phyloP scores from a whole-genome alignment of 495 filamentous ascomycete species.

The Hamigera avellanea region DNA sequence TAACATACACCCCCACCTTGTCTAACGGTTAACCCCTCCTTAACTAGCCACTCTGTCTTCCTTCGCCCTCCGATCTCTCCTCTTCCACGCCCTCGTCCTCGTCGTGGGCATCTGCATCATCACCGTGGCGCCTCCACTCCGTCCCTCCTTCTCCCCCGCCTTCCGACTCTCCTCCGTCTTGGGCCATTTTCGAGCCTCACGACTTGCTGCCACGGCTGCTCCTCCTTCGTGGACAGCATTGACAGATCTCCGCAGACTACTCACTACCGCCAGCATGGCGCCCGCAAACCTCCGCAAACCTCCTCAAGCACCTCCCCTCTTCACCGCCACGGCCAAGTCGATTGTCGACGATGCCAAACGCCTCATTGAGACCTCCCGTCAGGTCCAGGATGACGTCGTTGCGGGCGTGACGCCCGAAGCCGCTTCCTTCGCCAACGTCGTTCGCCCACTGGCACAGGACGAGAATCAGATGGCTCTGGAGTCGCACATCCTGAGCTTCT shows the following conservation, averaged over 20 bases:
- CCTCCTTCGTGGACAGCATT: conserved; percentile 4
- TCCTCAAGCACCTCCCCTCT: conserved; percentile 75
- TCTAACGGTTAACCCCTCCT: not conserved
- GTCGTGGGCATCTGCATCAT: conserved; percentile 43
- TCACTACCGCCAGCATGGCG: conserved; percentile 58
- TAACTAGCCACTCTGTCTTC: conserved; percentile 5
- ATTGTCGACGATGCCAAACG: conserved; percentile 67
- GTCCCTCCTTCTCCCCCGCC: conserved; percentile 34
- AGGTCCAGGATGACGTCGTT: conserved; percentile 64
- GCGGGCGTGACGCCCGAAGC: conserved; percentile 49
- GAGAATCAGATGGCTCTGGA: conserved; percentile 53
- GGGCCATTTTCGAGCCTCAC: conserved; percentile 43
- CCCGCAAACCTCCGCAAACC: conserved; percentile 52
- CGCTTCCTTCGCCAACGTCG: conserved; percentile 54
- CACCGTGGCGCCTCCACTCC: conserved; percentile 69
- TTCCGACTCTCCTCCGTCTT: conserved; percentile 43
- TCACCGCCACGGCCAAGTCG: conserved; percentile 69
- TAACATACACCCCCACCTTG: not conserved
- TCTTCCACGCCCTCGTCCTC: conserved; percentile 46
- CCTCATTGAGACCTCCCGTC: conserved; percentile 56
- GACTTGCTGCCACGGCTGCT: conserved; percentile 10
- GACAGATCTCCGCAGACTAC: conserved; percentile 24
- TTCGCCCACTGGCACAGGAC: conserved; percentile 54
- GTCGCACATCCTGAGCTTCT: conserved; percentile 57
- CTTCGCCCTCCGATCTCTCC: conserved; percentile 19